Evolutionary conservation across 192 early-diverging fungal genomes (phyloP), one percentile per base, ranked within the genome.

Genomic region (Pilobolus umbonatus): DNA sequence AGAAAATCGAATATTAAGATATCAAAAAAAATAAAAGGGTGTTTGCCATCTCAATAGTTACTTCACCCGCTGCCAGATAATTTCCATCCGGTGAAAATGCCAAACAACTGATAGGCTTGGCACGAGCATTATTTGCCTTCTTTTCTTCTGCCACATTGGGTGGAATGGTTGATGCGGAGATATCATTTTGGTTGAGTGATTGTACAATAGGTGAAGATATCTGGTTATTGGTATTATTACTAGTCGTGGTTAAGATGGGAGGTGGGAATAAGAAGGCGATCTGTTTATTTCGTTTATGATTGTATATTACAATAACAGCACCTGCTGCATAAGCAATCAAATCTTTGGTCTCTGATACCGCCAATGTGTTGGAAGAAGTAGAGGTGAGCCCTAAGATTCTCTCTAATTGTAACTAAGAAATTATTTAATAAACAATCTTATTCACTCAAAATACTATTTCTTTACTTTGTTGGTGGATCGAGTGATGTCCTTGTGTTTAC

Each of bases 311-410:
- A 15, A 90, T 73, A 8, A 82, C 74, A 34, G 84, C 80, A 12
- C 88, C 90, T 39, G 89, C 89, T 0, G 87, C 80, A 68, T 90
- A 91, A 10, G 88, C 88, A 44, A 92, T 69, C 28, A 86, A 52
- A 67, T 81, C 74, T 2, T 76, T 53, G 5, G 60, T 43, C 35
- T 80, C 67, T 45, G 82, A 76, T 38, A 78, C 66, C 5, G 78
- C 82, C 19, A 88, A 50, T 40, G 72, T 54, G 57, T 75, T 77
- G 12, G 75, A 60, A 5, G 74, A 74, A 46, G 68, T 73, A 15
- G 80, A 73, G 0, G 85, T 88, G 22, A 85, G 59, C 0, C 88
- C 88, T 22, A 90, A 63, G 46, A 90, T 75, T 17, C 85, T 75
- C 39, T 89, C 87, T 25, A 90, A 51, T 52, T 73, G 71, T 47